phyloP scores from a whole-genome alignment of 805 yeast genomes.

The Wickerhamomyces strasburgensis region DNA sequence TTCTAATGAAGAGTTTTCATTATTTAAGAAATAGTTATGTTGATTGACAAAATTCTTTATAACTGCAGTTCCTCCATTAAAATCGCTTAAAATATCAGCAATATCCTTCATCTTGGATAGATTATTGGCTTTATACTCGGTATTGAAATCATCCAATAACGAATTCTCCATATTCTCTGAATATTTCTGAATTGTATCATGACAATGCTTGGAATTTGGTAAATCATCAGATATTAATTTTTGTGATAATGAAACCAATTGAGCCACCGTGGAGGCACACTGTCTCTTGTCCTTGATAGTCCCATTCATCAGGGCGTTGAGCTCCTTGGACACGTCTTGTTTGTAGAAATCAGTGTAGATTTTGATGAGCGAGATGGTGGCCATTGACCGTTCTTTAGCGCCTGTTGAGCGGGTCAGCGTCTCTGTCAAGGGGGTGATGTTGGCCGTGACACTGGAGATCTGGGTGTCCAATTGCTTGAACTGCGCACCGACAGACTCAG shows the following conservation, averaged over 20 bases:
- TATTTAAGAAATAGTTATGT: conserved; percentile 58
- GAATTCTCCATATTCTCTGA: conserved; percentile 74
- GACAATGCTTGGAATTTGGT: conserved; percentile 34
- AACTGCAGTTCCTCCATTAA: conserved; percentile 80
- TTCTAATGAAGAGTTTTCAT: conserved; percentile 18
- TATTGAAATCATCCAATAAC: conserved; percentile 63
- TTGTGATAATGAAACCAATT: conserved; percentile 56
- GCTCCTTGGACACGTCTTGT: conserved; percentile 40
- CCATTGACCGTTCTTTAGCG: conserved; percentile 67
- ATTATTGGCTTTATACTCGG: conserved; percentile 67
- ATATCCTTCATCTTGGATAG: conserved; percentile 68
- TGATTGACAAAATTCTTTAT: conserved; percentile 78
- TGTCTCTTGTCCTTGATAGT: conserved; percentile 50
- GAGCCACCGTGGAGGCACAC: conserved; percentile 67
- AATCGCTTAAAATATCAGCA: conserved; percentile 69
- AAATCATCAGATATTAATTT: conserved; percentile 56
- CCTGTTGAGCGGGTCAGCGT: conserved; percentile 61
- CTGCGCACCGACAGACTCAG: conserved; percentile 39
- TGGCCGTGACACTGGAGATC: conserved; percentile 51
- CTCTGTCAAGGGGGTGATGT: conserved; percentile 66
- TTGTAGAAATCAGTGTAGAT: conserved; percentile 74
- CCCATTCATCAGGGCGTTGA: conserved; percentile 52
- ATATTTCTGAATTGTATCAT: conserved; percentile 52
- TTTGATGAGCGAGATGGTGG: conserved; percentile 66
- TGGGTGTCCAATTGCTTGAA: conserved; percentile 47